Evolutionary conservation across 257 asterid species (phyloP), one percentile per base, ranked within the genome.

Genomic region (Ophiorrhiza pumila): DNA sequence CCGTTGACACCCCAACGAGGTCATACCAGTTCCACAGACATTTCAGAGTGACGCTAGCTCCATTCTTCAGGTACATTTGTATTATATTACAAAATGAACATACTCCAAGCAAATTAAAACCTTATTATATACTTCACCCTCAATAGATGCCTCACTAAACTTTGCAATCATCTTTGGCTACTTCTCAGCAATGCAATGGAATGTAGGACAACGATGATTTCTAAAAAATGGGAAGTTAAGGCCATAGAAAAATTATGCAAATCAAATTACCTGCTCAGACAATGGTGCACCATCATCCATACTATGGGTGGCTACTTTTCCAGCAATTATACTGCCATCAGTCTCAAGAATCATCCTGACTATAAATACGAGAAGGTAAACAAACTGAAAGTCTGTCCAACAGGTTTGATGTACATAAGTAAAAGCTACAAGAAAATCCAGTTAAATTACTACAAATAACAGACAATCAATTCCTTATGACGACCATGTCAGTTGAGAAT

Each of bases 321-420:
- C 96, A 65, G 98, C 97, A 77, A 91, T 91, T 25, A 81, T 25
- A 76, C 81, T 91, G 55, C 97, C 97, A 76, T 94, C 98, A 20
- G 98, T 91, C 84, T 94, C 98, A 53, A 94, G 98, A 75, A 94
- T 79, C 77, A 93, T 88, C 82, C 97, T 89, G 84, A 81, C 73
- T 58, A 41, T 20, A 35, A 12, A 70, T 25, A 71, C 34, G 62
- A 22, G 49, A 57, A 27, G 9, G 4, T 25, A 7, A 55, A n/a
- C 43, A n/a, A 32, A 43, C 57, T 31, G 39, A 47, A 37, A 47
- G 37, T 13, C 42, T 32, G 18, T 55, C 49, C 34, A 41, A 14
- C 12, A 29, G 22, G 23, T 60, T 32, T 57, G 45, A 34, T 29
- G 22, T 53, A 8, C 25, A 35, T 27, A 18, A 37, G 41, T n/a